These are phyloP conservation scores for Aquilaria agallochum DNA, from an alignment of 441 rosid genomes.

Conservation along the genomic window DNA sequence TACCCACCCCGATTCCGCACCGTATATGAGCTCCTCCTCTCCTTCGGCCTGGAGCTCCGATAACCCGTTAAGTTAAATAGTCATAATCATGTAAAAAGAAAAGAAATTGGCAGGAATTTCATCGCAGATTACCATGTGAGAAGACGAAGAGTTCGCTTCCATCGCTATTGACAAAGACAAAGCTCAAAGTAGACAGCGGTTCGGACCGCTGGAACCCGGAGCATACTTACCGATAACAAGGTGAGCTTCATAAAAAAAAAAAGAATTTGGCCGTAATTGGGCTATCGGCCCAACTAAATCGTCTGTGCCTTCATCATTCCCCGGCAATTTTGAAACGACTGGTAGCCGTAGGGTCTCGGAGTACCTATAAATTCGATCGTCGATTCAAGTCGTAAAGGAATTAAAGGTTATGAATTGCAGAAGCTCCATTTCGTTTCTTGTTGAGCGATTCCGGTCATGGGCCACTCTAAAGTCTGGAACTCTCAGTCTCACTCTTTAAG, in stretches of 20 bases:
- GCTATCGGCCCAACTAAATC: background rate
- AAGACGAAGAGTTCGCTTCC: slow-evolving; percentile 30
- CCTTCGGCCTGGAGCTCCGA: slow-evolving; percentile 32
- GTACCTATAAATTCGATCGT: background rate
- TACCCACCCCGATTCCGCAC: slow-evolving; percentile 88
- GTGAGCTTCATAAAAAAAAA: background rate
- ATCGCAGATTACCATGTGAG: slow-evolving; percentile 28
- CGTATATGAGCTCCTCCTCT: slow-evolving; percentile 36
- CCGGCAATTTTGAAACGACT: background rate
- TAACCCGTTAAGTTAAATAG: slow-evolving; percentile 20
- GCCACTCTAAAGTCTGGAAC: slow-evolving; percentile 74
- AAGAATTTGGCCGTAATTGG: background rate
- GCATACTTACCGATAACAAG: too few species aligned
- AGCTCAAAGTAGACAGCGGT: too few species aligned
- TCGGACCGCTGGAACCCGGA: too few species aligned
- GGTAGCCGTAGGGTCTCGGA: slow-evolving; percentile 15
- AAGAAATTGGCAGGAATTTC: background rate
- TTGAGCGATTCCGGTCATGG: slow-evolving; percentile 29
- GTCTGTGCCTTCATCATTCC: too few species aligned
- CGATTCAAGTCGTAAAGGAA: too few species aligned
- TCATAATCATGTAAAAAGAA: background rate
- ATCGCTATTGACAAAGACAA: slow-evolving; percentile 21
- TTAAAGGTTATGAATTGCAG: too few species aligned
- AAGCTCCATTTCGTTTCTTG: too few species aligned
- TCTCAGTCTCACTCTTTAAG: slow-evolving; percentile 47